Percentiles rank a stretch among this genome's conserved stretches.
phyloP scores from a whole-genome alignment of 2,329 filamentous ascomycete genomes.

The Paraphaeosphaeria sporulosa region DNA sequence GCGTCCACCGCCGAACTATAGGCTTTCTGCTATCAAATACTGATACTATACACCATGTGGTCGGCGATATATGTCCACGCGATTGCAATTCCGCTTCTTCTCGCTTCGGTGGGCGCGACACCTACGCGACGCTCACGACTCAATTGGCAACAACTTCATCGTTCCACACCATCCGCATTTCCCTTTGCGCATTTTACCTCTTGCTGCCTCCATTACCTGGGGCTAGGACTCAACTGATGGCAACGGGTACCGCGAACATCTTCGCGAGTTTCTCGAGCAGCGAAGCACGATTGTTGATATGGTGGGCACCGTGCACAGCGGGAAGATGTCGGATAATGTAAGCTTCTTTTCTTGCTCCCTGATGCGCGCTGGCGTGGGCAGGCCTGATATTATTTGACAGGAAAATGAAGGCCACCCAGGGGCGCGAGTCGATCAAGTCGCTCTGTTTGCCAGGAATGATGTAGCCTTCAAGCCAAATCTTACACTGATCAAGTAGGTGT shows the following conservation, averaged over 20 bases:
- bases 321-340: slow-evolving; percentile 13
- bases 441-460: background rate
- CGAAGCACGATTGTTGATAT: slow-evolving; percentile 14
- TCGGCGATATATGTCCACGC: background rate
- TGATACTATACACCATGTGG: slow-evolving; percentile 2
- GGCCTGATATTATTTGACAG: background rate
- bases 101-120: background rate
- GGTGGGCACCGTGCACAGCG: slow-evolving; percentile 11
- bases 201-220: slow-evolving; percentile 16
- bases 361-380: background rate
- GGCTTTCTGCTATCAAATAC: background rate
- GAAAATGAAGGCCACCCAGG: slow-evolving; percentile 14
- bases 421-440: slow-evolving; percentile 4
- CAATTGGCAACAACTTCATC: background rate
- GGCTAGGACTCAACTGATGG: slow-evolving; percentile 5
- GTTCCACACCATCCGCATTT: slow-evolving; percentile 1
- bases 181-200: slow-evolving; percentile 13
- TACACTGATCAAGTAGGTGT: slow-evolving; percentile 13
- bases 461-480: slow-evolving; percentile 8
- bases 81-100: background rate
- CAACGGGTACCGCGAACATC: slow-evolving; percentile 15
- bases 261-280: slow-evolving; percentile 10
- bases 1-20: background rate
- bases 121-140: background rate
- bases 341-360: background rate